Percentiles rank a stretch among this genome's conserved stretches.
Evolutionary conservation across 306 rosid genomes (phyloP).

Genomic region (Betula pendula): DNA sequence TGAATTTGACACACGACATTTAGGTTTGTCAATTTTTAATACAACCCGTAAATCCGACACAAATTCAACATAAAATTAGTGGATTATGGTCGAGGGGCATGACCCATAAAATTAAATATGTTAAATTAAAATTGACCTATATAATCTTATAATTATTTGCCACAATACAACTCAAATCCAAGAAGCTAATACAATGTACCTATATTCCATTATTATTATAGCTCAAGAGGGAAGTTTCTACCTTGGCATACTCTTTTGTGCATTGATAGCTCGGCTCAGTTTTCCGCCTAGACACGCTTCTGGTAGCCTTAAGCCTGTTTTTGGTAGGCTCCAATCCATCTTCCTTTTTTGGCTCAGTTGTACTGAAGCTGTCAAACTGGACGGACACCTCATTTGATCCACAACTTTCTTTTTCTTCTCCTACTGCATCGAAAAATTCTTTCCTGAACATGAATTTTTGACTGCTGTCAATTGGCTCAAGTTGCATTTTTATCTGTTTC

Average conservation of each 20-base stretch:
- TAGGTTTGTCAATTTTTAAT: no score
- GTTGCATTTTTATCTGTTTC: constrained; percentile 43
- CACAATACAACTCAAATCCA: no score
- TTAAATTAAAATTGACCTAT: no score
- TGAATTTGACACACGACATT: no score
- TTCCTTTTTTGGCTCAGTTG: constrained; percentile 38
- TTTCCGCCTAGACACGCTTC: constrained; percentile 54
- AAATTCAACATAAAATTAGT: no score
- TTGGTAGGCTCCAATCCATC: constrained; percentile 34
- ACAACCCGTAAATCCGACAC: no score
- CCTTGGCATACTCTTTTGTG: constrained; percentile 51
- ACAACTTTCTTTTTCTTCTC: constrained; percentile 90
- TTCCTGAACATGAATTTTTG: constrained; percentile 35
- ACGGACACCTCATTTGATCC: constrained; percentile 83
- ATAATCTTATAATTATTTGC: no score
- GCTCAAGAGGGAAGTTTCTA: constrained; percentile 19
- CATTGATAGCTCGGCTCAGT: constrained; percentile 55
- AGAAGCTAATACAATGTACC: no score
- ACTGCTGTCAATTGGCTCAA: constrained; percentile 36
- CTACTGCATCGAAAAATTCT: constrained; percentile 47
- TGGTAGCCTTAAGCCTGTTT: constrained; percentile 47
- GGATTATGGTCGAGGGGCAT: no score
- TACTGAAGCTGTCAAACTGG: constrained; percentile 49
- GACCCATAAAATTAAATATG: no score
- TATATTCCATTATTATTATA: no score